These are phyloP conservation scores for Dictyostelium intermedium DNA, from an alignment of 78 protist species.

Conservation along the genomic window DNA sequence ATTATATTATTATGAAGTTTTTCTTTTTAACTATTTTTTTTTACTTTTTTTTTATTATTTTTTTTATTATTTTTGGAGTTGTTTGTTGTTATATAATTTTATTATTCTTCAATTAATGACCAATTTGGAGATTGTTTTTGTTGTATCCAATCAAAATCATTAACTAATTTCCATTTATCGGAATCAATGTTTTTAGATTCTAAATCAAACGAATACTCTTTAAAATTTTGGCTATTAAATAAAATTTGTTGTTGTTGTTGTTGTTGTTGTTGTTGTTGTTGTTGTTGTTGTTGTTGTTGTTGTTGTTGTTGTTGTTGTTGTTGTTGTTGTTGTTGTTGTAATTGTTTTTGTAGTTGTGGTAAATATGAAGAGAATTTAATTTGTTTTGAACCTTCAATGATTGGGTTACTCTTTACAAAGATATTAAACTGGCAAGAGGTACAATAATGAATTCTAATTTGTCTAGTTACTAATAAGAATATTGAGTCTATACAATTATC, in stretches of 20 bases:
- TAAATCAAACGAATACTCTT: background rate
- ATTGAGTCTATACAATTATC: constrained; percentile 28
- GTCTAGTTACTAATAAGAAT: constrained; percentile 17
- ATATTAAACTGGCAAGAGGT: constrained; percentile 23
- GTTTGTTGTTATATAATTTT: no score
- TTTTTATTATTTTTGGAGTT: background rate
- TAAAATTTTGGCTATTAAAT: background rate
- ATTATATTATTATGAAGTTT: no score
- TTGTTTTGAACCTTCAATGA: constrained; percentile 30
- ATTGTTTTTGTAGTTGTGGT: background rate
- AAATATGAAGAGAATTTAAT: constrained; percentile 33
- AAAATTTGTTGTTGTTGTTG: background rate
- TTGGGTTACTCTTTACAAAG: constrained; percentile 53
- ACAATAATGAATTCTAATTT: constrained; percentile 64
- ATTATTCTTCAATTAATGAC: background rate
- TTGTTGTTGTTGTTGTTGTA: background rate
- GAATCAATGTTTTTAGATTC: background rate
- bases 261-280: background rate
- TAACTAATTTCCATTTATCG: constrained; percentile 29
- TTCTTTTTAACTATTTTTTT: no score
- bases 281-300: background rate
- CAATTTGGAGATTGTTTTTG: constrained; percentile 65
- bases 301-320: background rate
- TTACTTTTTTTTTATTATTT: no score
- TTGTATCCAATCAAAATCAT: constrained; percentile 77